Conservation (phyloP, 495 filamentous ascomycete genomes). For the Aspergillus kassunensis region DNA sequence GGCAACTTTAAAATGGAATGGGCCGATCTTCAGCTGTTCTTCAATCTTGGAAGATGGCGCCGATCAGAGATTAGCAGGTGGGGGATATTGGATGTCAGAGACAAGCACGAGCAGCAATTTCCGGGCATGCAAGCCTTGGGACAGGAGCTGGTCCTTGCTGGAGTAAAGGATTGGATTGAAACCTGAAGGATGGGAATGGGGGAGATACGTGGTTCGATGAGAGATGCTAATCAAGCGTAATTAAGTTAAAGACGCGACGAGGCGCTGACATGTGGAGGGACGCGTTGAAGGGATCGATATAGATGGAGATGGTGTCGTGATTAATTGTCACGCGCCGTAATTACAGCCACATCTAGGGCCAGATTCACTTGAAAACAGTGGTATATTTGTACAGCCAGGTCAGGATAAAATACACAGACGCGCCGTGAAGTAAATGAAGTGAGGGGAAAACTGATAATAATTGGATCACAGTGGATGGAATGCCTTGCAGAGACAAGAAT, state of each 20-base stretch:
- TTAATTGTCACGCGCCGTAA: slow-evolving; percentile 1
- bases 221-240: slow-evolving; percentile 3
- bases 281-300: slow-evolving; percentile 11
- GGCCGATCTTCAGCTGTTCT: neutral
- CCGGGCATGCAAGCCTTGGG: no score
- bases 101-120: no score
- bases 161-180: slow-evolving; percentile 10
- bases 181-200: slow-evolving; percentile 1
- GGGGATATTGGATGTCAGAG: no score
- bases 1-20: slow-evolving; percentile 6
- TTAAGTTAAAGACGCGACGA: slow-evolving; percentile 14
- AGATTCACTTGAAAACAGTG: neutral
- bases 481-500: slow-evolving; percentile 11
- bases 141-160: neutral
- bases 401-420: neutral
- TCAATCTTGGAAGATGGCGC: neutral
- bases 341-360: neutral
- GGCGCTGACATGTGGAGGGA: slow-evolving; percentile 10
- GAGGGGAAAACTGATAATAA: slow-evolving; percentile 12
- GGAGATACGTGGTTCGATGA: slow-evolving; percentile 7
- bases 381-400: neutral
- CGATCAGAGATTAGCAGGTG: no score
- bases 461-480: slow-evolving; percentile 9
- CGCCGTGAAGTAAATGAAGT: slow-evolving; percentile 6
- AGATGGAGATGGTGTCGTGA: slow-evolving; percentile 2